phyloP scores from a whole-genome alignment of 1,284 basidiomycete genomes.

The Boletus semigastroideus region DNA sequence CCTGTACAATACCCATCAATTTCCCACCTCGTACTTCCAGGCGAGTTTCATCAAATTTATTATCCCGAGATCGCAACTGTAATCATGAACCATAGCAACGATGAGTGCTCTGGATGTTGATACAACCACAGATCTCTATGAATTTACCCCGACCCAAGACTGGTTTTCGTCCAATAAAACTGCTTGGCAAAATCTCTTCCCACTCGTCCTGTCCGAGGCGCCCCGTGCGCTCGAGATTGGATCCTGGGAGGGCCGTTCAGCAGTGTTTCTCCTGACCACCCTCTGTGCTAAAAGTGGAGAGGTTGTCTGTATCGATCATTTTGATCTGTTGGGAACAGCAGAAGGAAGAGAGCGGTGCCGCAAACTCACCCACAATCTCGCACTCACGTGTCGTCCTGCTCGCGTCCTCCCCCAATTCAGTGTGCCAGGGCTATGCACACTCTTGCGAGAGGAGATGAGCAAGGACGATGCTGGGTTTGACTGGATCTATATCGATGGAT shows the following conservation, averaged over 20 bases:
- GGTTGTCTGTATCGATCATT: conserved; percentile 58
- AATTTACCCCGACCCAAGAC: conserved; percentile 55
- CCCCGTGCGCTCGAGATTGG: conserved; percentile 60
- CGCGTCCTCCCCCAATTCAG: conserved; percentile 55
- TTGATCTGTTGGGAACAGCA: conserved; percentile 51
- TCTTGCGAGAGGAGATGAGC: conserved; percentile 48
- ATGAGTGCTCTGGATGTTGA: conserved; percentile 15
- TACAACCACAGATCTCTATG: conserved; percentile 17
- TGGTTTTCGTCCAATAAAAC: conserved; percentile 52
- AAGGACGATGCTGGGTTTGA: conserved; percentile 45
- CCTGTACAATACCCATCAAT: not conserved
- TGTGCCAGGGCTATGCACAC: conserved; percentile 46
- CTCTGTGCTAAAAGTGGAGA: conserved; percentile 46
- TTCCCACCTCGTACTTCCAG: not conserved
- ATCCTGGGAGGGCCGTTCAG: conserved; percentile 63
- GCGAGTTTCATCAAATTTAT: conserved; percentile 1
- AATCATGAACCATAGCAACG: conserved; percentile 7
- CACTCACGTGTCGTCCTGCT: conserved; percentile 41
- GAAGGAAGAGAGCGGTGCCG: conserved; percentile 47
- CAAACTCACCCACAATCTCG: conserved; percentile 49
- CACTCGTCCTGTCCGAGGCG: conserved; percentile 33
- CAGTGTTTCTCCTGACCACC: conserved; percentile 49
- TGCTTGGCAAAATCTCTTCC: conserved; percentile 43
- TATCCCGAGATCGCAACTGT: not conserved
- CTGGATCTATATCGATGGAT: conserved; percentile 61